Evolutionary conservation across 768 basidiomycete species (phyloP), one percentile per base, ranked within the genome.

Genomic region (Mycena galericulata): DNA sequence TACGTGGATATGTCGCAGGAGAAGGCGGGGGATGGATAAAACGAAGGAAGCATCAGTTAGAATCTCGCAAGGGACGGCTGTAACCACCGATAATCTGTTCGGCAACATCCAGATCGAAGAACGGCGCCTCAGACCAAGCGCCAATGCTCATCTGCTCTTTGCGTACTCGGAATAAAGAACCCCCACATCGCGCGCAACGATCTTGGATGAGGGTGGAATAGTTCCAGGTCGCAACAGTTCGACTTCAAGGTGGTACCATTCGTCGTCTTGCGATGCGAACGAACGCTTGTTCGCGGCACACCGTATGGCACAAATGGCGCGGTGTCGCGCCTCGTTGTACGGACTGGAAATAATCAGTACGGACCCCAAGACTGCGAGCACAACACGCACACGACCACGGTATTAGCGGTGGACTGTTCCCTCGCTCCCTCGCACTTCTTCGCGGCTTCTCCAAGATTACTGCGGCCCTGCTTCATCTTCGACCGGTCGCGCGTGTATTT

Each of bases 151-250:
- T n/a, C n/a, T n/a, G n/a, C n/a, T n/a, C 41, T 63, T 63, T 17
- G 51, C 62, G 22, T 63, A 47, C 12, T 60, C 32, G 10, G n/a
- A 1, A 41, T 68, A 74, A 20, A 73, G 27, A 22, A 26, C 24
- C 3, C 46, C 50, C 17, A 70, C 45, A 38, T 74, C 70, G 4
- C 22, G 34, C 18, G 65, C 71, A 22, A 75, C 70, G 5, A 67
- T 70, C 17, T 50, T 55, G 9, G 72, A 61, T 4, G 65, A 62
- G 4, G 75, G 74, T n/a, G 74, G 30, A 7, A 46, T 59, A 14
- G 69, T 73, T 20, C 72, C 75, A 27, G 75, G 75, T 5, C 68
- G 70, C 14, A 75, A 56, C 17, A 54, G 45, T 41, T 70, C 59
- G 20, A 74, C 70, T 49, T 75, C 72, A 11, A 54, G 22, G 5